A percentile compares a stretch with the other conserved stretches of the same genome.
Evolutionary conservation across 495 filamentous ascomycete species (phyloP).

Genomic region (Thozetella sp.): DNA sequence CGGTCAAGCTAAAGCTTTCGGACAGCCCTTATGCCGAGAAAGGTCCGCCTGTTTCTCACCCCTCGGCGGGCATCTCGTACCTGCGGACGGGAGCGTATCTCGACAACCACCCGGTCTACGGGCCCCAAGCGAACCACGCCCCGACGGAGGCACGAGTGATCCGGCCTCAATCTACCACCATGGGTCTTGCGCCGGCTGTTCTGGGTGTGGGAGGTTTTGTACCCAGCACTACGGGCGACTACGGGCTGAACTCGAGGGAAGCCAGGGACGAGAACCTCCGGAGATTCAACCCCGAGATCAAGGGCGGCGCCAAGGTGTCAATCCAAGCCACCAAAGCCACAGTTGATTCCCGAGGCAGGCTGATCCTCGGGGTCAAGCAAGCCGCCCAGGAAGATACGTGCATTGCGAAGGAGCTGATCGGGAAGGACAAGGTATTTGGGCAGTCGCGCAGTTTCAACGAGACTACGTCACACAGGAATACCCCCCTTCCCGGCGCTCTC

Average conservation of each 20-base stretch:
- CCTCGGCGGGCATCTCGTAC: slow-evolving; percentile 88
- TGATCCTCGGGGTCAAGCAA: slow-evolving; percentile 50
- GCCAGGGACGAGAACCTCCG: slow-evolving; percentile 32
- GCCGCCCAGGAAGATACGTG: slow-evolving; percentile 44
- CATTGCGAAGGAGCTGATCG: slow-evolving; percentile 51
- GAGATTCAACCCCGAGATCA: slow-evolving; percentile 57
- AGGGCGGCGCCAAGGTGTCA: slow-evolving; percentile 70
- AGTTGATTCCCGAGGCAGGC: slow-evolving; percentile 61
- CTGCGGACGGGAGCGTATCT: slow-evolving; percentile 68
- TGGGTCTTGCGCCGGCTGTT: slow-evolving; percentile 4
- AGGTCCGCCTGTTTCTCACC: slow-evolving; percentile 84
- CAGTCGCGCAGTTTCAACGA: slow-evolving; percentile 3
- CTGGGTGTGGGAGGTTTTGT: slow-evolving; percentile 55
- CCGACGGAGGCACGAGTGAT: slow-evolving; percentile 74
- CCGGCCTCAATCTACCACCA: slow-evolving; percentile 40
- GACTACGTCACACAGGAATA: background rate
- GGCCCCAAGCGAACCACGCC: slow-evolving; percentile 65
- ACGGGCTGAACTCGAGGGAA: slow-evolving; percentile 21
- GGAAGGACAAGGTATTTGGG: slow-evolving; percentile 29
- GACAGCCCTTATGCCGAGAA: slow-evolving; percentile 51
- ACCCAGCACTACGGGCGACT: slow-evolving; percentile 23
- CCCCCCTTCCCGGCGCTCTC: no score
- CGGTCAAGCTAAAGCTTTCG: slow-evolving; percentile 12
- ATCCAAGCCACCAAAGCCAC: slow-evolving; percentile 57
- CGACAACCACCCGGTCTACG: slow-evolving; percentile 80